Percentiles rank a stretch among this genome's conserved stretches.
phyloP scores from a whole-genome alignment of 1,284 basidiomycete species.

The Fomitopsis schrenkii region DNA sequence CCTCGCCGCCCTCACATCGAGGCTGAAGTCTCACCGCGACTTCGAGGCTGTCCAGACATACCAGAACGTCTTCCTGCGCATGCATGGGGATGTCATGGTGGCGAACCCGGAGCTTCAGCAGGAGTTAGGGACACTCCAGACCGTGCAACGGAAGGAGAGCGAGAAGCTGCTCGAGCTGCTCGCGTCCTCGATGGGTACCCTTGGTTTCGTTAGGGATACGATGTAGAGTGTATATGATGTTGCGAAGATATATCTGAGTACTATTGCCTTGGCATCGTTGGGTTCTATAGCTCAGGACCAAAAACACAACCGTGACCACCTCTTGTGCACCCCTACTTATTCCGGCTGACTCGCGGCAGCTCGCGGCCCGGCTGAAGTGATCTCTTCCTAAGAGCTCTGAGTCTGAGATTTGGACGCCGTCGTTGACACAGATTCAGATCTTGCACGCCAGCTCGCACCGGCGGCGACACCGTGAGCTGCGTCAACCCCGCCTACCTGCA shows the following conservation, averaged over 20 bases:
- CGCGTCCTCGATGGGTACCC: constrained; percentile 64
- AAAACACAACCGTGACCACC: too few species aligned
- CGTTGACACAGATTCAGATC: background rate
- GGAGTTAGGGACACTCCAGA: constrained; percentile 53
- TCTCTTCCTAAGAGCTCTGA: background rate
- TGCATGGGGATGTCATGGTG: constrained; percentile 83
- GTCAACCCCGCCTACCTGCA: background rate
- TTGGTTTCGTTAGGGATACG: constrained; percentile 62
- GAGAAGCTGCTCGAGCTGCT: constrained; percentile 69
- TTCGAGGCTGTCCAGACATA: constrained; percentile 96
- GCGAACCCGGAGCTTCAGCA: constrained; percentile 59
- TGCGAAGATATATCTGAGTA: too few species aligned
- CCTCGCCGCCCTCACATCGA: constrained; percentile 68
- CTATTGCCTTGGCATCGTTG: too few species aligned
- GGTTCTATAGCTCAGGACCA: too few species aligned
- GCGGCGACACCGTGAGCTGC: background rate
- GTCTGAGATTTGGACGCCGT: background rate
- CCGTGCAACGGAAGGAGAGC: constrained; percentile 70
- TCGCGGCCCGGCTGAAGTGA: too few species aligned
- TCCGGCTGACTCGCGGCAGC: too few species aligned
- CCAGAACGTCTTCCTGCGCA: constrained; percentile 78
- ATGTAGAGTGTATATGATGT: constrained; percentile 21
- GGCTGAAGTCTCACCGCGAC: constrained; percentile 79
- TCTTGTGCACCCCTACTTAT: too few species aligned
- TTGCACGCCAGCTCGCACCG: background rate